A percentile compares a stretch with the other conserved stretches of the same genome.
Evolutionary conservation across 2,329 filamentous ascomycete genomes (phyloP).

Genomic region (Aspergillus neoniger): DNA sequence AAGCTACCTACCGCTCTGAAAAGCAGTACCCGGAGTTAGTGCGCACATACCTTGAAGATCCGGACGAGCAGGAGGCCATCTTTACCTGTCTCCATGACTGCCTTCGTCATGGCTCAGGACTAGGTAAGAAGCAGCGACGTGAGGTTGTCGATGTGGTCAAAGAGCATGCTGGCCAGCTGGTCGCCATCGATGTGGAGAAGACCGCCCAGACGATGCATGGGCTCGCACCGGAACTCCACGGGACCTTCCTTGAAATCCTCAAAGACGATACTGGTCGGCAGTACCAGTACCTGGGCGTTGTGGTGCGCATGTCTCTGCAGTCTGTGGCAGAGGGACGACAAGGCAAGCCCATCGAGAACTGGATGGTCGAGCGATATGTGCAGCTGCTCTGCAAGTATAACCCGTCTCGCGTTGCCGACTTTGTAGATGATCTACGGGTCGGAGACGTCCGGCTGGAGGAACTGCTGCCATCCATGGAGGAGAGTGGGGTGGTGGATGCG

Average conservation of each 20-base stretch:
- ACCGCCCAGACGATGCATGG: constrained; percentile 67
- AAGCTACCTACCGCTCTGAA: constrained; percentile 79
- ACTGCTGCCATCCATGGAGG: constrained; percentile 84
- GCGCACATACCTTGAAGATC: constrained; percentile 81
- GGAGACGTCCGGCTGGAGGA: constrained; percentile 77
- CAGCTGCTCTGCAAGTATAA: constrained; percentile 89
- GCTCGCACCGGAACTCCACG: constrained; percentile 66
- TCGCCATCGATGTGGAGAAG: constrained; percentile 64
- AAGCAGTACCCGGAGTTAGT: constrained; percentile 78
- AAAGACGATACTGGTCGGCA: constrained; percentile 64
- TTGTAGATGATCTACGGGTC: constrained; percentile 73
- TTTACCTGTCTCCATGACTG: constrained; percentile 80
- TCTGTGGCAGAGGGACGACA: constrained; percentile 33
- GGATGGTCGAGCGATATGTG: constrained; percentile 80
- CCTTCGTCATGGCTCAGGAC: constrained; percentile 63
- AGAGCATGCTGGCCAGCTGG: constrained; percentile 65
- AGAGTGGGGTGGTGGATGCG: constrained; percentile 86
- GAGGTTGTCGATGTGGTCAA: constrained; percentile 71
- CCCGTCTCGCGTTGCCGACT: constrained; percentile 78
- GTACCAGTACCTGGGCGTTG: constrained; percentile 72
- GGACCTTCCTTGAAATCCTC: constrained; percentile 64
- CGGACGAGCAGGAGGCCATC: constrained; percentile 70
- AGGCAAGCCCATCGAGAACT: constrained; percentile 48
- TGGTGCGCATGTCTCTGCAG: constrained; percentile 66
- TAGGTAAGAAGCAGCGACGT: constrained; percentile 69